phyloP scores from a whole-genome alignment of 805 yeast genomes.

The Kuraishia floccosa region DNA sequence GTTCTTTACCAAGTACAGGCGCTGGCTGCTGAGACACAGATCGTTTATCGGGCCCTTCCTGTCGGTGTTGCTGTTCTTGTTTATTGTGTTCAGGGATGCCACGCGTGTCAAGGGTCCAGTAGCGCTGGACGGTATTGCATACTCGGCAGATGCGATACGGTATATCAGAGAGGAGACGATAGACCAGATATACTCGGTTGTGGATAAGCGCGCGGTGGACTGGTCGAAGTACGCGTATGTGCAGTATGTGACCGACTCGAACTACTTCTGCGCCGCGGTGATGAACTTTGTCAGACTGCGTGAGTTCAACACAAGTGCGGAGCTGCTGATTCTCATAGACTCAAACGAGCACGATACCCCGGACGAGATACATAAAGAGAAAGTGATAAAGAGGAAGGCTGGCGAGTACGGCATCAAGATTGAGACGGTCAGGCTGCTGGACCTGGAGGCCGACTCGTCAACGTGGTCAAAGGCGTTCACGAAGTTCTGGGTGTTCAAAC shows the following conservation, averaged over 20 bases:
- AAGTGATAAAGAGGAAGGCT: slow-evolving; percentile 4
- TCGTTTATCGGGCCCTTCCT: too few relatives aligned
- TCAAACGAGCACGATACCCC: slow-evolving; percentile 7
- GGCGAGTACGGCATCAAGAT: slow-evolving; percentile 15
- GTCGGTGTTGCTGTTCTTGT: too few relatives aligned
- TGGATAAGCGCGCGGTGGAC: slow-evolving; percentile 1
- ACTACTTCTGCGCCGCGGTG: slow-evolving; percentile 40
- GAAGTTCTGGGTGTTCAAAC: slow-evolving; percentile 40
- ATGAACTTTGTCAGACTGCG: slow-evolving; percentile 31
- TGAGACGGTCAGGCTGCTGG: slow-evolving; percentile 12
- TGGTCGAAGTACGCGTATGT: slow-evolving; percentile 32
- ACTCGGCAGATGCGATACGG: too few relatives aligned
- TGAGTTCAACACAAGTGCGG: slow-evolving; percentile 25
- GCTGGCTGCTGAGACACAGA: too few relatives aligned
- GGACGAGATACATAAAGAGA: too few relatives aligned
- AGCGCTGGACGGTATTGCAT: too few relatives aligned
- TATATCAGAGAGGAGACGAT: slow-evolving; percentile 1
- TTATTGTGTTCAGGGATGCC: too few relatives aligned
- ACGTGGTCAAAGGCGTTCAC: slow-evolving; percentile 44
- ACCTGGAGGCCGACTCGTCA: slow-evolving; percentile 10
- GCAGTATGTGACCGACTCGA: slow-evolving; percentile 43
- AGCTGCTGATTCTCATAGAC: slow-evolving; percentile 32
- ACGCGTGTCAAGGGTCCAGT: too few relatives aligned
- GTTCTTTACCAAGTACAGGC: too few relatives aligned
- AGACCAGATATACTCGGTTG: not conserved